Conservation (phyloP, 306 rosid species). For the Castanospermum australe region DNA sequence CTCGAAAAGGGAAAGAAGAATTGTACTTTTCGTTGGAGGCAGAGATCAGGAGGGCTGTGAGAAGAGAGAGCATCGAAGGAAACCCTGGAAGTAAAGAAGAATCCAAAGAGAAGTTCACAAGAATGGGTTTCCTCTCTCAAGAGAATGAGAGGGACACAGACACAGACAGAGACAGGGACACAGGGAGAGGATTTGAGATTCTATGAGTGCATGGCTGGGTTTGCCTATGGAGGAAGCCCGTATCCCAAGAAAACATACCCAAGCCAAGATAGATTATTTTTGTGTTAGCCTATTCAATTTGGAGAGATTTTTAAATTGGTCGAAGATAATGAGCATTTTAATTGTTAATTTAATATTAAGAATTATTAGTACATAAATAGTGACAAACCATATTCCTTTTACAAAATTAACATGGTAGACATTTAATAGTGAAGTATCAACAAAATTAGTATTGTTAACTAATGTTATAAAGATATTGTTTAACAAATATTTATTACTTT, state of each 20-base stretch:
- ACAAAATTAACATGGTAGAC: too few species aligned
- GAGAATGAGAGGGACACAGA: conserved; percentile 34
- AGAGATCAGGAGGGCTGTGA: neutral
- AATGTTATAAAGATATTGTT: too few species aligned
- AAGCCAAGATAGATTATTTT: too few species aligned
- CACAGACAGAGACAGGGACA: conserved; percentile 8
- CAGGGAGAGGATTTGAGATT: conserved; percentile 31
- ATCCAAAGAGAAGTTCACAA: conserved; percentile 42
- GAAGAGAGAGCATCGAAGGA: conserved; percentile 34
- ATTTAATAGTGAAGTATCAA: too few species aligned
- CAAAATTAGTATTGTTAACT: too few species aligned
- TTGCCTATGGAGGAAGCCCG: conserved; percentile 37
- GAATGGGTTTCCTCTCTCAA: conserved; percentile 29
- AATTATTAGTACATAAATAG: too few species aligned
- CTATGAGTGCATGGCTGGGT: conserved; percentile 62
- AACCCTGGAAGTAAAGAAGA: conserved; percentile 30
- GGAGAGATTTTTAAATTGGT: too few species aligned
- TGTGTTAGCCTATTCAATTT: too few species aligned
- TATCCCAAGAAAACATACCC: conserved; percentile 45
- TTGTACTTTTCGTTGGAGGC: conserved; percentile 29
- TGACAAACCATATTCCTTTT: too few species aligned
- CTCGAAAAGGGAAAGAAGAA: conserved; percentile 36
- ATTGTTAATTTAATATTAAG: too few species aligned
- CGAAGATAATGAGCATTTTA: too few species aligned
- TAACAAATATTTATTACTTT: too few species aligned